These are phyloP conservation scores for Chalara sp. DNA, from an alignment of 2,329 filamentous ascomycete genomes.

Conservation along the genomic window DNA sequence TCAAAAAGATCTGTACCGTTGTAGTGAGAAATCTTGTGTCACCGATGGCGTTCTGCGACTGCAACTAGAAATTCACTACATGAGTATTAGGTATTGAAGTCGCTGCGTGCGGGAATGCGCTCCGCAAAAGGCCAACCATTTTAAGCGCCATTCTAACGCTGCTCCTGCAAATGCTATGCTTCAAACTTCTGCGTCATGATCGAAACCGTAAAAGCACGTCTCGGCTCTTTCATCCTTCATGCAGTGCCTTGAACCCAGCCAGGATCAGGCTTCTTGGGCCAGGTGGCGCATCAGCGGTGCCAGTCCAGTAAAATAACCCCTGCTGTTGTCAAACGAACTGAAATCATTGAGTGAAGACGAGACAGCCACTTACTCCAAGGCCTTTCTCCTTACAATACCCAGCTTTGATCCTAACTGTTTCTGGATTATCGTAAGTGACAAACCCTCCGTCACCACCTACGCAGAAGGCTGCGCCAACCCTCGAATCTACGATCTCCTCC, in stretches of 20 bases:
- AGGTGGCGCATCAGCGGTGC: slow-evolving; percentile 60
- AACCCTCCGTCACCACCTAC: slow-evolving; percentile 69
- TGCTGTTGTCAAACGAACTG: slow-evolving; percentile 22
- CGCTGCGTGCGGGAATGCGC: too few relatives aligned
- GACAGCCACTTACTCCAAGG: slow-evolving; percentile 45
- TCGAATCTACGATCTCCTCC: slow-evolving; percentile 61
- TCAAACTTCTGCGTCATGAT: too few relatives aligned
- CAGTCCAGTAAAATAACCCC: slow-evolving; percentile 79
- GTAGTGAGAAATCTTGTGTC: too few relatives aligned
- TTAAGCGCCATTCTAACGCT: too few relatives aligned
- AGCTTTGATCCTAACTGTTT: slow-evolving; percentile 70
- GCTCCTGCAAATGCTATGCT: too few relatives aligned
- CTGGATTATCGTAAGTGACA: slow-evolving; percentile 72
- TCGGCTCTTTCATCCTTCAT: slow-evolving; percentile 23
- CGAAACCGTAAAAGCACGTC: too few relatives aligned
- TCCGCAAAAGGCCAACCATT: too few relatives aligned
- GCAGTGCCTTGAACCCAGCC: slow-evolving; percentile 51
- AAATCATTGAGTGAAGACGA: neutral
- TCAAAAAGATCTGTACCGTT: too few relatives aligned
- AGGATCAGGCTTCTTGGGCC: slow-evolving; percentile 51
- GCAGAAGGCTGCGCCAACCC: slow-evolving; percentile 64
- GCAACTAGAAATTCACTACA: too few relatives aligned
- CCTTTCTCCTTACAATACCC: slow-evolving; percentile 64
- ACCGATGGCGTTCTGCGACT: too few relatives aligned
- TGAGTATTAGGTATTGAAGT: too few relatives aligned